Conservation (phyloP, 1,139 yeast genomes). For the Saccharomyces pastorianus region DNA sequence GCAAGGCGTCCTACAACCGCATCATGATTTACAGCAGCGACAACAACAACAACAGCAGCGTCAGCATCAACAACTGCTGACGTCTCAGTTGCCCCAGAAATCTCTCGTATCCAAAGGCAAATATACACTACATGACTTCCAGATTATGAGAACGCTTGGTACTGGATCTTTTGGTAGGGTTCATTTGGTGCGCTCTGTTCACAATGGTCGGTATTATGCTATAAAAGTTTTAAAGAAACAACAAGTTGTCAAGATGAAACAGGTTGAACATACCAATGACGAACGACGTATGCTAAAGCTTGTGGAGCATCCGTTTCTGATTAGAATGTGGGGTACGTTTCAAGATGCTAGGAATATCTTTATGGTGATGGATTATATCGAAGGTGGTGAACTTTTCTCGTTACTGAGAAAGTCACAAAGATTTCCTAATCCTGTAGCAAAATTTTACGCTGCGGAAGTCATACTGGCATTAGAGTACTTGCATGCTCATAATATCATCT, state of each 20-base stretch:
- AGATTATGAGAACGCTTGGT: constrained; percentile 86
- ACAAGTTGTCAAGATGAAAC: constrained; percentile 91
- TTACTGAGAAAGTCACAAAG: constrained; percentile 83
- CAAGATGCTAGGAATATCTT: constrained; percentile 84
- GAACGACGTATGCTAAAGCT: constrained; percentile 89
- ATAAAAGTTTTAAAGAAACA: constrained; percentile 88
- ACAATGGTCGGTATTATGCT: constrained; percentile 90
- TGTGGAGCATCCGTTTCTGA: constrained; percentile 90
- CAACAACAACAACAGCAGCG: constrained; percentile 9
- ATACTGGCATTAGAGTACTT: constrained; percentile 85
- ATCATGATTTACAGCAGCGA: constrained; percentile 11
- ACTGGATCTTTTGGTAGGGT: constrained; percentile 98
- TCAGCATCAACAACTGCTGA: constrained; percentile 4
- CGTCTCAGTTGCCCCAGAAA: constrained; percentile 13
- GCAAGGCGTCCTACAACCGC: constrained; percentile 5
- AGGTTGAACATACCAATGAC: constrained; percentile 95
- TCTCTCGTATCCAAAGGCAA: constrained; percentile 73
- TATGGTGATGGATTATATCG: constrained; percentile 98
- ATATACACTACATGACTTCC: constrained; percentile 78
- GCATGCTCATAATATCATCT: constrained; percentile 85
- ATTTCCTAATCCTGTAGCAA: constrained; percentile 95
- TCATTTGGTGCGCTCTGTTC: constrained; percentile 85
- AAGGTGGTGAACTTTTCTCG: constrained; percentile 93
- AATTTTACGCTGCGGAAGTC: constrained; percentile 95
- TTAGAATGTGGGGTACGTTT: constrained; percentile 98